A percentile compares a stretch with the other conserved stretches of the same genome.
Evolutionary conservation across 441 rosid genomes (phyloP).

Genomic region (Gossypium davidsonii): DNA sequence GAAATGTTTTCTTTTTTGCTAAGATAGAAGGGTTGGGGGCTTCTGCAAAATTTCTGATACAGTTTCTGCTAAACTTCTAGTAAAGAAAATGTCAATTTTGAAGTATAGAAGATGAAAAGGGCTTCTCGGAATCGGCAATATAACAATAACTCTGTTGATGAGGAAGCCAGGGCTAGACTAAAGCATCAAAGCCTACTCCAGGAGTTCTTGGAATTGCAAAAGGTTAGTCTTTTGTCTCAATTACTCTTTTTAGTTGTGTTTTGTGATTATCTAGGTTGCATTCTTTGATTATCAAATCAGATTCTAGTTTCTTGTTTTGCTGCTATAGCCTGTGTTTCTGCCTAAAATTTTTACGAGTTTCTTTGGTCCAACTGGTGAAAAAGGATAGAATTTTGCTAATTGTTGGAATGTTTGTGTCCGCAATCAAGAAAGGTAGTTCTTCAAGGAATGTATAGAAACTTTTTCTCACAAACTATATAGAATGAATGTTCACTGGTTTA

Average conservation of each 20-base stretch:
- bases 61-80: background rate
- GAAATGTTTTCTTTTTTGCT: background rate
- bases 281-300: conserved; percentile 4
- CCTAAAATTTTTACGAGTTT: background rate
- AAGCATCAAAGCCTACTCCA: conserved; percentile 32
- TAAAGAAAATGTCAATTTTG: no score
- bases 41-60: background rate
- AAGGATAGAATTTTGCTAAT: background rate
- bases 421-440: background rate
- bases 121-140: conserved; percentile 13
- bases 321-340: conserved; percentile 5
- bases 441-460: background rate
- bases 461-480: background rate
- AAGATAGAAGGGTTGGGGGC: background rate
- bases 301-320: background rate
- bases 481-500: background rate
- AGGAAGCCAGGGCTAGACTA: conserved; percentile 22
- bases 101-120: conserved; percentile 27
- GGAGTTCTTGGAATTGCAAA: conserved; percentile 39
- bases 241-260: background rate
- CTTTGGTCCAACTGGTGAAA: background rate
- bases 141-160: conserved; percentile 17
- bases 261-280: background rate
- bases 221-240: conserved; percentile 26
- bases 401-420: background rate